Evolutionary conservation across 805 yeast genomes (phyloP).

Genomic region (Hanseniaspora clermontiae): DNA sequence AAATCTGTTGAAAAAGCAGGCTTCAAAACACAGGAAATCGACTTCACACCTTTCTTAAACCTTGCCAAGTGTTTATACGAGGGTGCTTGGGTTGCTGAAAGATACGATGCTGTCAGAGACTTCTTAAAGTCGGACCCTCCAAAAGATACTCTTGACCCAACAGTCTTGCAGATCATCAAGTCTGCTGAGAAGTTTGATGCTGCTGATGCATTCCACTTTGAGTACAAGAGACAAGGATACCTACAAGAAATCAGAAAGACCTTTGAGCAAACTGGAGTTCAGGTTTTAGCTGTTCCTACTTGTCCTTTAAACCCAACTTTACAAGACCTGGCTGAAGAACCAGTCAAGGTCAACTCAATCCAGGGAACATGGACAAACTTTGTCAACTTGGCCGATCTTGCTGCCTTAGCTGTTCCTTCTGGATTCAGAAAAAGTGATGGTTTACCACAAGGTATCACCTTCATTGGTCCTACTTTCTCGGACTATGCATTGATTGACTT

Average conservation of each 20-base stretch:
- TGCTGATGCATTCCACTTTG: slow-evolving; percentile 70
- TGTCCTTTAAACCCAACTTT: slow-evolving; percentile 86
- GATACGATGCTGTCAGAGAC: slow-evolving; percentile 71
- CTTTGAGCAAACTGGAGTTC: slow-evolving; percentile 40
- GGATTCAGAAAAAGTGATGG: slow-evolving; percentile 74
- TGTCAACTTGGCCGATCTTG: slow-evolving; percentile 84
- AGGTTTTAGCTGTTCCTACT: slow-evolving; percentile 80
- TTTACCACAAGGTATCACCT: slow-evolving; percentile 79
- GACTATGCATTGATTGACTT: slow-evolving; percentile 81
- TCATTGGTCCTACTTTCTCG: slow-evolving; percentile 67
- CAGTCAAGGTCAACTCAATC: slow-evolving; percentile 66
- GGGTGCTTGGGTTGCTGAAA: slow-evolving; percentile 98
- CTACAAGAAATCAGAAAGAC: slow-evolving; percentile 47
- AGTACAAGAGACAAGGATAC: slow-evolving; percentile 74
- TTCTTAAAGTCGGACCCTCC: slow-evolving; percentile 64
- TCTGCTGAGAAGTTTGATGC: slow-evolving; percentile 72
- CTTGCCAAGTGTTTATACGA: slow-evolving; percentile 83
- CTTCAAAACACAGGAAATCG: slow-evolving; percentile 48
- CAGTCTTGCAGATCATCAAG: slow-evolving; percentile 60
- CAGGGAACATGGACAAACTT: slow-evolving; percentile 99
- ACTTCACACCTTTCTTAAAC: slow-evolving; percentile 64
- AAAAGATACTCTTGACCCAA: slow-evolving; percentile 61
- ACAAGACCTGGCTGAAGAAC: slow-evolving; percentile 59
- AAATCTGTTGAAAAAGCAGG: slow-evolving; percentile 40
- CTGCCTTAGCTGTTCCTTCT: slow-evolving; percentile 83